A percentile compares a stretch with the other conserved stretches of the same genome.
Evolutionary conservation across 495 filamentous ascomycete species (phyloP).

Genomic region (Penicillium bovifimosum): DNA sequence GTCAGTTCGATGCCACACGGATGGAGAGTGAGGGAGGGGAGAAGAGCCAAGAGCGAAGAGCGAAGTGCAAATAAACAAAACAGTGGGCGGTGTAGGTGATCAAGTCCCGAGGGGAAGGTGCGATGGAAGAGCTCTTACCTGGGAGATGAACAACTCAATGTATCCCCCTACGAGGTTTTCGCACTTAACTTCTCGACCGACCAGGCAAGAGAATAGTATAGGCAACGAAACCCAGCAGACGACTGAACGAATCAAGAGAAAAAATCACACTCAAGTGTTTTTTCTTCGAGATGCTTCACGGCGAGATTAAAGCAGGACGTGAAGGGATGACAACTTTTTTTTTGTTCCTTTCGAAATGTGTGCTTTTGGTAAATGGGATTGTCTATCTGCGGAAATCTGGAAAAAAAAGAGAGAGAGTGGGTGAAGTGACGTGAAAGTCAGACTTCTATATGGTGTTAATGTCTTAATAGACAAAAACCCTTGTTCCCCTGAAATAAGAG

Average conservation of each 20-base stretch:
- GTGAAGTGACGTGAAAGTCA: constrained; percentile 14
- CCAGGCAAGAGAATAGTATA: constrained; percentile 2
- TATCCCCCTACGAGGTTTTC: constrained; percentile 63
- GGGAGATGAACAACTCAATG: constrained; percentile 99
- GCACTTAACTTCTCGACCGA: not conserved
- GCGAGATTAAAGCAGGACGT: constrained; percentile 21
- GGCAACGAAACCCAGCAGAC: constrained; percentile 8
- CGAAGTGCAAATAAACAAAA: no score
- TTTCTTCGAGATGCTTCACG: constrained; percentile 30
- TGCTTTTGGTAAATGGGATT: constrained; percentile 20
- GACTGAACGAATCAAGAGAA: constrained; percentile 8
- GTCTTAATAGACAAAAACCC: constrained; percentile 1
- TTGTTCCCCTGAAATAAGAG: constrained; percentile 5
- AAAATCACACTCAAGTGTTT: constrained; percentile 48
- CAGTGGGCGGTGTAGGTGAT: no score
- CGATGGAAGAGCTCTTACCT: constrained; percentile 53
- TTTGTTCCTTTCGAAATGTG: constrained; percentile 17
- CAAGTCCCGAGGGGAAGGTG: no score
- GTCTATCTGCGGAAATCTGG: constrained; percentile 34
- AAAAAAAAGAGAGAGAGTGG: constrained; percentile 29
- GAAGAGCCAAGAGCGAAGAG: not conserved
- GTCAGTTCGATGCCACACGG: not conserved
- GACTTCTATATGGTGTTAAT: constrained; percentile 3
- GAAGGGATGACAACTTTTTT: constrained; percentile 16
- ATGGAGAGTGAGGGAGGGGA: not conserved